Percentiles rank a stretch among this genome's conserved stretches.
Evolutionary conservation across 2,329 filamentous ascomycete species (phyloP).

Genomic region (Juglanconis juglandina): DNA sequence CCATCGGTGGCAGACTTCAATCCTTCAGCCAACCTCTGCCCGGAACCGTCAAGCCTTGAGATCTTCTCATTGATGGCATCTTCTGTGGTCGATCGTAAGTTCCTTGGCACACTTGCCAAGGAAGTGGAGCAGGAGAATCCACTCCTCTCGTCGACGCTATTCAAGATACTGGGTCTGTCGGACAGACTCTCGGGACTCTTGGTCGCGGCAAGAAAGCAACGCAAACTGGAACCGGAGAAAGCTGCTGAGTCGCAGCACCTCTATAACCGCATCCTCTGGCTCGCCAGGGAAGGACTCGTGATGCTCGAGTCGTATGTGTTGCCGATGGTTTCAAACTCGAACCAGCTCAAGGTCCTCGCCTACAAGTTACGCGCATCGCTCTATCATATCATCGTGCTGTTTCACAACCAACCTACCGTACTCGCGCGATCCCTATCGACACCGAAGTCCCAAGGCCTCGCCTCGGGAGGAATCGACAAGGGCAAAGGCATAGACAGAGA

Average conservation of each 20-base stretch:
- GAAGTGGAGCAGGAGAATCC: constrained; percentile 74
- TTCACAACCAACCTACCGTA: constrained; percentile 84
- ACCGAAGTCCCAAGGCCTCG: constrained; percentile 38
- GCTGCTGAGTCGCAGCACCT: constrained; percentile 78
- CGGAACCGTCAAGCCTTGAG: background rate
- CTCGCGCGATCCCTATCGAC: constrained; percentile 56
- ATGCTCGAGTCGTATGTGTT: constrained; percentile 86
- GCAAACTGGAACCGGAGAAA: constrained; percentile 74
- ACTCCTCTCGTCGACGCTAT: constrained; percentile 76
- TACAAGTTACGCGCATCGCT: constrained; percentile 92
- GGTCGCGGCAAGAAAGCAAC: constrained; percentile 76
- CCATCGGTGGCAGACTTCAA: background rate
- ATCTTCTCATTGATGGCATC: constrained; percentile 69
- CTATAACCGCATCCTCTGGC: constrained; percentile 88
- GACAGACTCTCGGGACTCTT: constrained; percentile 83
- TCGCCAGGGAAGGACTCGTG: constrained; percentile 83
- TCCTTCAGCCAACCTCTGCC: background rate
- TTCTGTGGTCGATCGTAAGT: constrained; percentile 96
- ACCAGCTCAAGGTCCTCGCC: constrained; percentile 82
- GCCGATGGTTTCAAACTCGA: constrained; percentile 74
- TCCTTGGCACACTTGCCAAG: constrained; percentile 83
- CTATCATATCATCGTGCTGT: constrained; percentile 94
- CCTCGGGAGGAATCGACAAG: constrained; percentile 39
- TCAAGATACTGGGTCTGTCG: constrained; percentile 86
- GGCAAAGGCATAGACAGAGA: constrained; percentile 48